Evolutionary conservation across 768 basidiomycete genomes (phyloP).

Genomic region (Mycena kentingensis): DNA sequence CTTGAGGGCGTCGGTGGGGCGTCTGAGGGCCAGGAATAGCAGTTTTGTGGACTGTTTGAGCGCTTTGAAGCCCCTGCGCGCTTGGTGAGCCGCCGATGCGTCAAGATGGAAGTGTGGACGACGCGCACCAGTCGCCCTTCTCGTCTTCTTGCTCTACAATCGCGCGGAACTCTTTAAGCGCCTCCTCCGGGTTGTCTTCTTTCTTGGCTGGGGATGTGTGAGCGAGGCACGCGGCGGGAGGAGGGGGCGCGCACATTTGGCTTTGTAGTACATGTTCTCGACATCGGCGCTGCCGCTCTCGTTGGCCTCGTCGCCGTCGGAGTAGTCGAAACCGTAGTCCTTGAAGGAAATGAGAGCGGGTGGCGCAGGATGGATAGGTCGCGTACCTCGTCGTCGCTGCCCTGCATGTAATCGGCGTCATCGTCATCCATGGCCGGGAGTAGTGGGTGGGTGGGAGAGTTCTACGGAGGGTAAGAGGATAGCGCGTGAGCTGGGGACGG

Average conservation of each 20-base stretch:
- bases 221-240: slow-evolving; percentile 2
- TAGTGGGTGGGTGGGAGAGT: no score
- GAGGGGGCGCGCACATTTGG: slow-evolving; percentile 70
- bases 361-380: neutral
- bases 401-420: slow-evolving; percentile 93
- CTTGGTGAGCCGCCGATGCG: no score
- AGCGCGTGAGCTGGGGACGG: no score
- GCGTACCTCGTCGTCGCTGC: slow-evolving; percentile 78
- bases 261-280: slow-evolving; percentile 98
- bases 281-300: slow-evolving; percentile 83
- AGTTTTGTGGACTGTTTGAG: slow-evolving; percentile 97
- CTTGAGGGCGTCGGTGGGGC: slow-evolving; percentile 82
- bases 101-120: no score
- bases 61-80: slow-evolving; percentile 93
- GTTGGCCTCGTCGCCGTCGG: slow-evolving; percentile 83
- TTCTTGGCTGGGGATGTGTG: slow-evolving; percentile 69
- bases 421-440: slow-evolving; percentile 83
- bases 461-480: no score
- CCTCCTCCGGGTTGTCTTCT: slow-evolving; percentile 91
- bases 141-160: slow-evolving; percentile 93
- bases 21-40: slow-evolving; percentile 74
- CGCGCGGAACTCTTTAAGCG: slow-evolving; percentile 82
- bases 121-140: slow-evolving; percentile 92
- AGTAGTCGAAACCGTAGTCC: slow-evolving; percentile 98
- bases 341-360: slow-evolving; percentile 32